These are phyloP conservation scores for Rhodomyrtus tomentosa DNA, from an alignment of 345 rosid species.

Conservation along the genomic window DNA sequence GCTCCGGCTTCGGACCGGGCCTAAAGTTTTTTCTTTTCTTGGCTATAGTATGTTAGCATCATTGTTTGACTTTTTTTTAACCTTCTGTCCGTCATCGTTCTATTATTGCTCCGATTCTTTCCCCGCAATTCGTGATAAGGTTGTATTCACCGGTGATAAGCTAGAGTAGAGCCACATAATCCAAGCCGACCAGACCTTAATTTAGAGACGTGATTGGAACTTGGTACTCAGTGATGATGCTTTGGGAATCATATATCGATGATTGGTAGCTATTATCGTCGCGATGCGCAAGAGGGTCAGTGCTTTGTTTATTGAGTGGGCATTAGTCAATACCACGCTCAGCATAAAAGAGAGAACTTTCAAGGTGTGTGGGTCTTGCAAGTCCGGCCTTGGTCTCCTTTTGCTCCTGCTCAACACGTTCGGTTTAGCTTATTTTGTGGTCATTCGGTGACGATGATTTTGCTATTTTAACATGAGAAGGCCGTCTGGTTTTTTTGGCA, in stretches of 20 bases:
- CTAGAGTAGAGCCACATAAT: neutral
- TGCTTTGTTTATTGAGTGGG: neutral
- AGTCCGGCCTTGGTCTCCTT: neutral
- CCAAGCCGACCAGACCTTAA: neutral
- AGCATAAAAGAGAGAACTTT: neutral
- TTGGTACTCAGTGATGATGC: neutral
- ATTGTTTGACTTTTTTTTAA: neutral
- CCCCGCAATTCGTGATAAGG: neutral
- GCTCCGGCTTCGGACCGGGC: neutral
- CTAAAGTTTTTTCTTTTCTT: neutral
- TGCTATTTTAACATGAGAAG: neutral
- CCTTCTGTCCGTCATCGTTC: neutral
- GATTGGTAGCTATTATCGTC: neutral
- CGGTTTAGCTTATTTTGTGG: neutral
- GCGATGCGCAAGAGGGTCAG: neutral
- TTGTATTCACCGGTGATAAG: neutral
- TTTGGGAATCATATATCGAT: neutral
- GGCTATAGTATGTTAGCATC: neutral
- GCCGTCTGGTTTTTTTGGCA: too few species aligned
- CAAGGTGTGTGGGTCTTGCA: neutral
- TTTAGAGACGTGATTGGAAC: neutral
- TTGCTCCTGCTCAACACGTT: neutral
- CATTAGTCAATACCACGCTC: neutral
- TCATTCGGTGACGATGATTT: neutral
- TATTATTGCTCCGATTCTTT: neutral